Evolutionary conservation across 2,329 filamentous ascomycete species (phyloP).

Genomic region (Aspergillus floridensis): DNA sequence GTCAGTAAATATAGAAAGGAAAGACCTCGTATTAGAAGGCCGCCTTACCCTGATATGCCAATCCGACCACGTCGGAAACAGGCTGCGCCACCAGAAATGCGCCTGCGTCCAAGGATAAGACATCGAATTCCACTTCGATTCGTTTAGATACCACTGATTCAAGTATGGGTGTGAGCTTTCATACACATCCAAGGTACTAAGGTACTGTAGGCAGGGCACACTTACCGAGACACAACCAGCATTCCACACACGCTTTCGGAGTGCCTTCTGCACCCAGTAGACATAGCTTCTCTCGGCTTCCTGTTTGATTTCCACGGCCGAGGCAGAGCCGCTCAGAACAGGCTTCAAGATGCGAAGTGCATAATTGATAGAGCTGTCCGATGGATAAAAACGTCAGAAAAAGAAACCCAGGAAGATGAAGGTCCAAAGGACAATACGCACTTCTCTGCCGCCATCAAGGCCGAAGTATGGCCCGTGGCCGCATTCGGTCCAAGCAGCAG

Average conservation of each 20-base stretch:
- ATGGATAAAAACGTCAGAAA: background rate
- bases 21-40: too few relatives aligned
- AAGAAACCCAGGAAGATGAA: too few relatives aligned
- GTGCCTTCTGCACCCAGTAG: slow-evolving; percentile 44
- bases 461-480: slow-evolving; percentile 45
- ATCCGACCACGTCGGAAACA: slow-evolving; percentile 28
- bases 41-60: slow-evolving; percentile 16
- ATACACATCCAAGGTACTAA: background rate
- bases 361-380: slow-evolving; percentile 52
- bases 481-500: slow-evolving; percentile 33
- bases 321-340: slow-evolving; percentile 46
- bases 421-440: slow-evolving; percentile 2
- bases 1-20: too few relatives aligned
- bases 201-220: background rate
- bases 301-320: slow-evolving; percentile 46
- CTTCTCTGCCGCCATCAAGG: slow-evolving; percentile 60
- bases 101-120: slow-evolving; percentile 28
- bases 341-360: slow-evolving; percentile 57
- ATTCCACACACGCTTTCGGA: slow-evolving; percentile 48
- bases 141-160: slow-evolving; percentile 25
- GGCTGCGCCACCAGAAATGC: slow-evolving; percentile 27
- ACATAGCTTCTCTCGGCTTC: slow-evolving; percentile 47
- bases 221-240: slow-evolving; percentile 32
- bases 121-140: slow-evolving; percentile 28
- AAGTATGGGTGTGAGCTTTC: background rate